These are phyloP conservation scores for Colletotrichum nymphaeae DNA, from an alignment of 2,329 filamentous ascomycete genomes.

Conservation along the genomic window DNA sequence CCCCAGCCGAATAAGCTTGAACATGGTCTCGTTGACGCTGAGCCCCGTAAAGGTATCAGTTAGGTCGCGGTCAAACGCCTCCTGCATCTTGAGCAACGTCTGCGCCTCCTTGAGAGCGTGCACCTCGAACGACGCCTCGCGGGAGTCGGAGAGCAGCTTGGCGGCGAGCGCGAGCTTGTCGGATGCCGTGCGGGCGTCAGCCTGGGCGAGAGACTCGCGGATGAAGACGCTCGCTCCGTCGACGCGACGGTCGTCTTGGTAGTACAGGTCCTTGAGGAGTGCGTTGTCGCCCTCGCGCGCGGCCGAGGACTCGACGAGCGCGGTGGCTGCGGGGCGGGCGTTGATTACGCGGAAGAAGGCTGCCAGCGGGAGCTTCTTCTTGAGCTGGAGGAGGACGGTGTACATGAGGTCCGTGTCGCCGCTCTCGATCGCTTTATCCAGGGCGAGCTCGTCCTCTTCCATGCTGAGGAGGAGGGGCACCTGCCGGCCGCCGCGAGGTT, in stretches of 20 bases:
- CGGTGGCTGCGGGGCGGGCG: slow-evolving; percentile 83
- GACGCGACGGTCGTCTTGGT: slow-evolving; percentile 91
- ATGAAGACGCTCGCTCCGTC: slow-evolving; percentile 92
- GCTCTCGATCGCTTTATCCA: slow-evolving; percentile 96
- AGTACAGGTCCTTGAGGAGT: slow-evolving; percentile 94
- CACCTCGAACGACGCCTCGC: slow-evolving; percentile 81
- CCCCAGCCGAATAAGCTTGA: slow-evolving; percentile 84
- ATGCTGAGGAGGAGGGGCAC: slow-evolving; percentile 93
- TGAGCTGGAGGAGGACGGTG: slow-evolving; percentile 87
- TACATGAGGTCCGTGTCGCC: slow-evolving; percentile 95
- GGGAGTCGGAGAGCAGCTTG: slow-evolving; percentile 85
- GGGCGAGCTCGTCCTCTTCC: slow-evolving; percentile 93
- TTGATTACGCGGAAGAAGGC: slow-evolving; percentile 95
- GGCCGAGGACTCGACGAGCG: slow-evolving; percentile 88
- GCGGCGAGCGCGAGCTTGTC: slow-evolving; percentile 92
- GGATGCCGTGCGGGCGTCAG: slow-evolving; percentile 74
- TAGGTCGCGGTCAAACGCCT: slow-evolving; percentile 86
- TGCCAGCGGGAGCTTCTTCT: slow-evolving; percentile 89
- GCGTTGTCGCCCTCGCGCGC: slow-evolving; percentile 76
- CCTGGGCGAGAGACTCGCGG: slow-evolving; percentile 82
- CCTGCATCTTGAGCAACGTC: slow-evolving; percentile 85
- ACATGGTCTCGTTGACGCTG: slow-evolving; percentile 91
- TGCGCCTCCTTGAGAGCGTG: slow-evolving; percentile 83
- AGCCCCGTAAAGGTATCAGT: slow-evolving; percentile 82
- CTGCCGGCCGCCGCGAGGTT: slow-evolving; percentile 94